Evolutionary conservation across 768 basidiomycete species (phyloP).

Genomic region (Pleurotus ostreatus): DNA sequence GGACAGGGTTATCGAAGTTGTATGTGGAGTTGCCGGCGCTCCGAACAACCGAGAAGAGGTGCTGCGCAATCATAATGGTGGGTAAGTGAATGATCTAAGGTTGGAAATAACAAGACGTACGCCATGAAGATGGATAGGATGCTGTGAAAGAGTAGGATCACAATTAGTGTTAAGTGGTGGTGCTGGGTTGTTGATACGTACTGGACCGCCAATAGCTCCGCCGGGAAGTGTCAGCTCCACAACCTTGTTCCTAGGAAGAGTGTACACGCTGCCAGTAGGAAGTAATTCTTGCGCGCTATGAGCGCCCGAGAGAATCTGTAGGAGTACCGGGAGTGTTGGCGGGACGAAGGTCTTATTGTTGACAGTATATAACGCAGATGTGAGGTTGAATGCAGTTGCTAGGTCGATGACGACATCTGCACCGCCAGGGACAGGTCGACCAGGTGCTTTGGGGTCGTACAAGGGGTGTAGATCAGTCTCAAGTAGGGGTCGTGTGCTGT

Average conservation of each 20-base stretch:
- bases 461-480: slow-evolving; percentile 8
- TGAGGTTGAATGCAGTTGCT: slow-evolving; percentile 13
- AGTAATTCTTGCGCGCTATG: slow-evolving; percentile 24
- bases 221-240: slow-evolving; percentile 34
- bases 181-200: slow-evolving; percentile 10
- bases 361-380: slow-evolving; percentile 16
- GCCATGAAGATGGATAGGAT: slow-evolving; percentile 39
- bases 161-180: neutral
- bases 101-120: slow-evolving; percentile 18
- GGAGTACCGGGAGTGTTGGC: slow-evolving; percentile 31
- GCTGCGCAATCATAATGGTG: slow-evolving; percentile 18
- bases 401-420: slow-evolving; percentile 11
- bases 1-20: slow-evolving; percentile 45
- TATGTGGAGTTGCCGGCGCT: slow-evolving; percentile 27
- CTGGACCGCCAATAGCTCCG: slow-evolving; percentile 19
- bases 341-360: slow-evolving; percentile 20
- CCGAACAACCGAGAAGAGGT: slow-evolving; percentile 34
- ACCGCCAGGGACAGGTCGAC: slow-evolving; percentile 1
- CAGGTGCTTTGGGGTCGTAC: slow-evolving; percentile 2
- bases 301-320: slow-evolving; percentile 37
- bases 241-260: slow-evolving; percentile 28
- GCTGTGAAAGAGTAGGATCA: slow-evolving; percentile 18
- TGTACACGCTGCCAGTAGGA: slow-evolving; percentile 26
- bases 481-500: slow-evolving; percentile 7
- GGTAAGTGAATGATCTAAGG: neutral